These are phyloP conservation scores for Cryphonectria nitschkei DNA, from an alignment of 2,329 filamentous ascomycete species.

Conservation along the genomic window DNA sequence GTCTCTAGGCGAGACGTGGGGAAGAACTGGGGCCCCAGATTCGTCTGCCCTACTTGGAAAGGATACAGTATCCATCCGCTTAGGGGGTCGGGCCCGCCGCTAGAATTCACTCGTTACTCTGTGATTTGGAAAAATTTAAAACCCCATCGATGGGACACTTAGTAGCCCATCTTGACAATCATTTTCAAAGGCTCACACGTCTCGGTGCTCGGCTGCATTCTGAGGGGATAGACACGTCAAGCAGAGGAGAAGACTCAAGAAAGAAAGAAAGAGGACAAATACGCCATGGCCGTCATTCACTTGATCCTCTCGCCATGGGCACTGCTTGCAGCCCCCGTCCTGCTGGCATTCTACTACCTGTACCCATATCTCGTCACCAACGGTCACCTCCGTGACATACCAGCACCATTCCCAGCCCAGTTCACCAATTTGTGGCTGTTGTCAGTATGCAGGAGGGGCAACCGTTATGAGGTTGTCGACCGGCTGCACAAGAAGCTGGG, in stretches of 20 bases:
- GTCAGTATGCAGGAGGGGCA: slow-evolving; percentile 65
- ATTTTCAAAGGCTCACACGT: background rate
- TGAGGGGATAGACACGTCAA: background rate
- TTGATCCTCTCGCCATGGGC: slow-evolving; percentile 49
- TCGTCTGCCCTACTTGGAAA: background rate
- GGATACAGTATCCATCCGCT: background rate
- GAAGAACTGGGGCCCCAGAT: slow-evolving; percentile 5
- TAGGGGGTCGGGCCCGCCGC: background rate
- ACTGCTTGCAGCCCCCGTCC: slow-evolving; percentile 48
- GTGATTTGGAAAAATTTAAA: background rate
- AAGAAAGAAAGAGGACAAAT: background rate
- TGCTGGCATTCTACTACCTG: slow-evolving; percentile 58
- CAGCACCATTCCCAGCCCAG: slow-evolving; percentile 63
- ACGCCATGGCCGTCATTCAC: slow-evolving; percentile 40
- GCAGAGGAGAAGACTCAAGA: background rate
- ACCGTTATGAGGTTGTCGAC: slow-evolving; percentile 68
- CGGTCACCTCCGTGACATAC: slow-evolving; percentile 55
- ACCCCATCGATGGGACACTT: background rate
- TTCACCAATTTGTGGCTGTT: slow-evolving; percentile 85
- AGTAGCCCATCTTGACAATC: too few relatives aligned
- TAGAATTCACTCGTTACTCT: background rate
- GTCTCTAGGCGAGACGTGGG: background rate
- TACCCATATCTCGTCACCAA: slow-evolving; percentile 64
- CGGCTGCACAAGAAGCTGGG: slow-evolving; percentile 75
- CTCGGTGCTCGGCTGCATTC: background rate